Conservation (phyloP, 345 rosid species). For the Acer negundo region DNA sequence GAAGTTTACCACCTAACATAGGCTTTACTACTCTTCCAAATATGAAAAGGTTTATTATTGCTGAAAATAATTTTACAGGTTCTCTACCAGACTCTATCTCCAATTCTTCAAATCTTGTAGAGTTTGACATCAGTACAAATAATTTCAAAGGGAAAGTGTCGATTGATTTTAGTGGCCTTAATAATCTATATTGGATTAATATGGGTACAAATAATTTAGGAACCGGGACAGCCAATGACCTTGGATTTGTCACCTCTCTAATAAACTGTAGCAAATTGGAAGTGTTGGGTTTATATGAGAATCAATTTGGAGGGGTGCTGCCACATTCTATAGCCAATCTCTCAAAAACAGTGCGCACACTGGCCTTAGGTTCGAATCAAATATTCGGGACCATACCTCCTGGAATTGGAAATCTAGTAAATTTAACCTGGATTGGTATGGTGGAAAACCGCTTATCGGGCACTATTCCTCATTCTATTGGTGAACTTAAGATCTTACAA, state of each 20-base stretch:
- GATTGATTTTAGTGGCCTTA: background rate
- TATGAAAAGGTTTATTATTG: background rate
- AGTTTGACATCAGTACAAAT: rapidly evolving
- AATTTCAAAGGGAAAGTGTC: conserved; percentile 3
- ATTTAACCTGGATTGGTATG: background rate
- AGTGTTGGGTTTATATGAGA: background rate
- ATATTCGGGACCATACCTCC: conserved; percentile 3
- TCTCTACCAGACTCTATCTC: conserved; percentile 20
- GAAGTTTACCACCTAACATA: conserved; percentile 10
- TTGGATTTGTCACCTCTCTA: conserved; percentile 15
- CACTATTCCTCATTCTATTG: background rate
- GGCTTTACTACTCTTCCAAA: conserved; percentile 25
- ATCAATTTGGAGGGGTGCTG: conserved; percentile 19
- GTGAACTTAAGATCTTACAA: background rate
- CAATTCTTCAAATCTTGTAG: conserved; percentile 8
- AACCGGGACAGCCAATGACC: background rate
- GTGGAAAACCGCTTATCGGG: conserved; percentile 12
- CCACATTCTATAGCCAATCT: background rate
- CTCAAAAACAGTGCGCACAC: rapidly evolving
- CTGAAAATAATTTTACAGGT: conserved; percentile 9
- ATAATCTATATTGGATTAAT: background rate
- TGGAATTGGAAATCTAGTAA: conserved; percentile 25
- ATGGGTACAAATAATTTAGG: background rate
- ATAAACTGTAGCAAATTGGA: conserved; percentile 1
- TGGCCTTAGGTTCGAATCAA: background rate